These are phyloP conservation scores for Neoboletus magnificus DNA, from an alignment of 768 basidiomycete genomes.

Conservation along the genomic window DNA sequence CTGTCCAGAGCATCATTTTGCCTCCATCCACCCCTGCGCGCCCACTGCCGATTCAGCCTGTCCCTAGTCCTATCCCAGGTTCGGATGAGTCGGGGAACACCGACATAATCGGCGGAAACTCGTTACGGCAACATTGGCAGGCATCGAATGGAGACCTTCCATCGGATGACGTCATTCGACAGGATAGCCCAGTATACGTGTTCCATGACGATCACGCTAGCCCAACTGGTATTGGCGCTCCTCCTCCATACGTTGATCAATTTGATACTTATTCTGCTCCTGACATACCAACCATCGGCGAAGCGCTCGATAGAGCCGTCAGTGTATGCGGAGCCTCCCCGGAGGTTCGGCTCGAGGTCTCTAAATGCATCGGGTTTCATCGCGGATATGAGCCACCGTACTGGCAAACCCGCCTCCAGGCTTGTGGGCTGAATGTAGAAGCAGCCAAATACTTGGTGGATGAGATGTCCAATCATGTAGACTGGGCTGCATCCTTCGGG, in stretches of 20 bases:
- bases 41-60: conserved; percentile 18
- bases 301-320: conserved; percentile 23
- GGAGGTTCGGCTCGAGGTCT: conserved; percentile 19
- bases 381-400: conserved; percentile 28
- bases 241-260: conserved; percentile 16
- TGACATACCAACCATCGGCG: conserved; percentile 12
- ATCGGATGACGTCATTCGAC: conserved; percentile 12
- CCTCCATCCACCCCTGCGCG: neutral
- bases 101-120: neutral
- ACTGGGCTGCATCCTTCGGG: conserved; percentile 11
- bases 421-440: conserved; percentile 17
- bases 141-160: neutral
- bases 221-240: conserved; percentile 10
- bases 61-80: conserved; percentile 14
- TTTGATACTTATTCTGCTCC: conserved; percentile 1
- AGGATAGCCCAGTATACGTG: conserved; percentile 21
- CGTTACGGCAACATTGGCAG: conserved; percentile 9
- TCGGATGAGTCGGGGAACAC: conserved; percentile 6
- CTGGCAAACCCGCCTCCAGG: conserved; percentile 25
- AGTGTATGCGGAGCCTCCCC: conserved; percentile 13
- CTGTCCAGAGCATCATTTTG: neutral
- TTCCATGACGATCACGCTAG: neutral
- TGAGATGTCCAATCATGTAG: conserved; percentile 27
- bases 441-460: conserved; percentile 18
- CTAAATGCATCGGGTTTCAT: conserved; percentile 22